Evolutionary conservation across 495 filamentous ascomycete species (phyloP), one percentile per base, ranked within the genome.

Genomic region (Penicillium soppii): DNA sequence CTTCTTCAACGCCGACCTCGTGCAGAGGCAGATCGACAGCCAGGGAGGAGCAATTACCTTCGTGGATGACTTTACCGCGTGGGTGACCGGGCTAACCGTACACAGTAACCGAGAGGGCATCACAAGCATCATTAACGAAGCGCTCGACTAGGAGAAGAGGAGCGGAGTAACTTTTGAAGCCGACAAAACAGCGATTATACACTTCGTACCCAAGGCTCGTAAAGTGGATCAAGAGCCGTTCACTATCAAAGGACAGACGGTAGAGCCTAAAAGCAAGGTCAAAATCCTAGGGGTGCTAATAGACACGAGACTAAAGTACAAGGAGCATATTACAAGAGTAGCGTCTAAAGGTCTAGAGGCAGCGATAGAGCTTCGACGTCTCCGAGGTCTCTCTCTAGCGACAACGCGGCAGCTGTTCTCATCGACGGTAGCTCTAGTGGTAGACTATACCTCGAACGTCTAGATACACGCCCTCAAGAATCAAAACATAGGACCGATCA

Each of bases 361-460:
- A 29, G 62, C 60, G 47, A 68, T 70, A 52, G 58, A 61, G 52
- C 53, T 68, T 36, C 62, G 51, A 48, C 54, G 60, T 40, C 60
- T 68, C 21, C 43, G 60, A 7, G 49, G 56, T 35, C 38, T 70
- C 27, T 65, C 62, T 29, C 62, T 58, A 23, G 49, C 53, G 46
- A 68, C 56, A 17, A 62, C 57, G 36, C 55, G 62, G 52, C 62
- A 62, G 56, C 50, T 70, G 32, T 67, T 69, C 36, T 52, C 50
- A n/a, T n/a, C n/a, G n/a, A n/a, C n/a, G n/a, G n/a, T n/a, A n/a
- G n/a, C n/a, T n/a, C n/a, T n/a, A n/a, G 62, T 57, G n/a, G 57
- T 67, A 41, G 66, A 69, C 55, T 69, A 69, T 40, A 58, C 64
- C 17, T 67, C 59, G 17, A 67, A 65, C 52, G 58, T 65, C 45